phyloP scores from a whole-genome alignment of 2,329 filamentous ascomycete species.

The Chrysoporthe puriensis region DNA sequence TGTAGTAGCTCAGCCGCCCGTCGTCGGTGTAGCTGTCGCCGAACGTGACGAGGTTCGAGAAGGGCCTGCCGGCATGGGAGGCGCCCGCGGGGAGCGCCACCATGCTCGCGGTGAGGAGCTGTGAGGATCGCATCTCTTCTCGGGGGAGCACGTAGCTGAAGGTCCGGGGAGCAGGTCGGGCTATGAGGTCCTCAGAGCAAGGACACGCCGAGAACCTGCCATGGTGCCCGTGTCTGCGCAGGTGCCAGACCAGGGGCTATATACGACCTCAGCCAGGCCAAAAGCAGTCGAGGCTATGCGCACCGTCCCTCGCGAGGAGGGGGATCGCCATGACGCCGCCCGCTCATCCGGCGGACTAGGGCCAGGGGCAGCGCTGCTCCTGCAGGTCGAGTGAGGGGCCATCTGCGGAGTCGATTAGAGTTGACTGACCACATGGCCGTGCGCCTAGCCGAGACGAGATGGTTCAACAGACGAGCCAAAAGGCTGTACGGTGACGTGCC shows the following conservation, averaged over 20 bases:
- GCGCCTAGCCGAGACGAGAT: background rate
- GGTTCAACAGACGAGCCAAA: background rate
- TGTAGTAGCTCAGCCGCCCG: conserved; percentile 66
- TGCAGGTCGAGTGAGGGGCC: background rate
- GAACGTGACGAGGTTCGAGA: conserved; percentile 69
- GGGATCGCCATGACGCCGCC: background rate
- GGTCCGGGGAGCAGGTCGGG: background rate
- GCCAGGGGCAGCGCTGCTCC: background rate
- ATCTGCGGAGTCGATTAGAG: background rate
- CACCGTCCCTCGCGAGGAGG: no score
- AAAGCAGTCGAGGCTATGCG: background rate
- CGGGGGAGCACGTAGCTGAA: background rate
- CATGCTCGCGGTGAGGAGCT: conserved; percentile 2
- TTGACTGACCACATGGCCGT: background rate
- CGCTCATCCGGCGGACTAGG: background rate
- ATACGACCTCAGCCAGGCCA: background rate
- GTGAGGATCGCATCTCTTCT: conserved; percentile 13
- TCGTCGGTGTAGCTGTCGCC: conserved; percentile 81
- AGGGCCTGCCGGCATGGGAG: conserved; percentile 40
- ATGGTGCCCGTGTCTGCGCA: no score
- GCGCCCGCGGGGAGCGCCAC: conserved; percentile 13
- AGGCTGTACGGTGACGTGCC: background rate
- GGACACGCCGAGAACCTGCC: background rate
- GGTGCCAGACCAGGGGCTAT: background rate
- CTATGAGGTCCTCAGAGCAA: background rate